Percentiles rank a stretch among this genome's conserved stretches.
Evolutionary conservation across 2,329 filamentous ascomycete genomes (phyloP).

Genomic region (Colletotrichum sp.): DNA sequence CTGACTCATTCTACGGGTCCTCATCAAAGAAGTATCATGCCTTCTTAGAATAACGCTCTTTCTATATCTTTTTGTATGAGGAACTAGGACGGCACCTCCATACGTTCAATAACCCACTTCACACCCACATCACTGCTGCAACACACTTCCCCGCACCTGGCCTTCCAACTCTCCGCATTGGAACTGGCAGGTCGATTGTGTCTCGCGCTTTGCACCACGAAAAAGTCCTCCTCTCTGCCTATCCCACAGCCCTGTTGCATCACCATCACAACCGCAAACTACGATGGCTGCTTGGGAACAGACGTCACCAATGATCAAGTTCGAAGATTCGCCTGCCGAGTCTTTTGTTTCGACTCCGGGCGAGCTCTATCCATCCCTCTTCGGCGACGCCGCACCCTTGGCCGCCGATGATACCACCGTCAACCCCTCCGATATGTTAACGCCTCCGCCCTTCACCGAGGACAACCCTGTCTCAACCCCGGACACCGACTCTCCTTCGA

Average conservation of each 20-base stretch:
- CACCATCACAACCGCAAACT: slow-evolving; percentile 19
- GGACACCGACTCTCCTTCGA: background rate
- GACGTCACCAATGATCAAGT: slow-evolving; percentile 51
- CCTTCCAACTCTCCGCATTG: background rate
- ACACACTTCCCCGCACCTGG: background rate
- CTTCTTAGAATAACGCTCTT: slow-evolving; percentile 6
- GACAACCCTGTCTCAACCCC: slow-evolving; percentile 24
- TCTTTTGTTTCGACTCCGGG: slow-evolving; percentile 57
- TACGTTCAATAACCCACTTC: slow-evolving; percentile 1
- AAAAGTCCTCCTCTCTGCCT: background rate
- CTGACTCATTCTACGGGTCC: slow-evolving; percentile 29
- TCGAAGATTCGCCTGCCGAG: slow-evolving; percentile 59
- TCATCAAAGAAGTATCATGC: slow-evolving; percentile 26
- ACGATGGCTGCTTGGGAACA: slow-evolving; percentile 47
- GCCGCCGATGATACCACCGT: slow-evolving; percentile 38
- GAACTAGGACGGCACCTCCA: slow-evolving; percentile 41
- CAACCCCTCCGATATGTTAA: slow-evolving; percentile 55
- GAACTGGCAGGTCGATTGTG: background rate
- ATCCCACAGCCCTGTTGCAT: background rate
- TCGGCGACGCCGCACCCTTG: slow-evolving; percentile 35
- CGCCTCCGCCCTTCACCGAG: slow-evolving; percentile 44
- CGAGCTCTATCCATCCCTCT: slow-evolving; percentile 55
- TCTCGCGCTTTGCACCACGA: background rate
- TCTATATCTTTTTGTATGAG: slow-evolving; percentile 36
- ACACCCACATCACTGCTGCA: background rate